phyloP scores from a whole-genome alignment of 75 land plant species.

The Pseudotsuga menziesii region DNA sequence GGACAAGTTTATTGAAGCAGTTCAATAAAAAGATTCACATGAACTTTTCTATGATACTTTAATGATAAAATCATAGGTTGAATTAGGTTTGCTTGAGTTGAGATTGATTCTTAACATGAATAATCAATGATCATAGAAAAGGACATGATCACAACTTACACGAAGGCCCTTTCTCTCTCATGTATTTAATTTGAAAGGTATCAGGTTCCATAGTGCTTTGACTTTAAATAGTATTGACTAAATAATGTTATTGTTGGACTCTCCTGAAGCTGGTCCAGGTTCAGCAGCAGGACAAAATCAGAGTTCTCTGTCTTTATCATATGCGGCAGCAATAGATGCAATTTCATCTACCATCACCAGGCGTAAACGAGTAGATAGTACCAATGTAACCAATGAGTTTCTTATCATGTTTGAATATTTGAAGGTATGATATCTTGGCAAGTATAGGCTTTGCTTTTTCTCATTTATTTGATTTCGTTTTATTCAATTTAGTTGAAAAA shows the following conservation, averaged over 20 bases:
- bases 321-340: constrained; percentile 60
- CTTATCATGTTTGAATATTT: constrained; percentile 10
- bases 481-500: background rate
- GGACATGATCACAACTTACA: background rate
- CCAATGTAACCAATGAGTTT: background rate
- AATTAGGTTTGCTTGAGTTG: too few species aligned
- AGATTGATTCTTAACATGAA: too few species aligned
- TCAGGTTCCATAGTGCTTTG: background rate
- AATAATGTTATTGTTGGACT: background rate
- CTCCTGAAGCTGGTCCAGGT: constrained; percentile 2
- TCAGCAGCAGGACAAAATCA: background rate
- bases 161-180: background rate
- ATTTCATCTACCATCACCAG: constrained; percentile 47
- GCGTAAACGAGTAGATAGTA: constrained; percentile 30
- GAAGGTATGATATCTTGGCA: background rate
- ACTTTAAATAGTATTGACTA: background rate
- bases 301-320: constrained; percentile 22
- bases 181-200: background rate
- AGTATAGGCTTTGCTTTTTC: background rate
- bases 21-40: too few species aligned
- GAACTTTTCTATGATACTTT: too few species aligned
- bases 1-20: too few species aligned
- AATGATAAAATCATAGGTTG: too few species aligned
- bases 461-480: background rate
- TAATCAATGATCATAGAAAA: background rate